Evolutionary conservation across 495 filamentous ascomycete genomes (phyloP).

Genomic region (Pseudevernia furfuracea): DNA sequence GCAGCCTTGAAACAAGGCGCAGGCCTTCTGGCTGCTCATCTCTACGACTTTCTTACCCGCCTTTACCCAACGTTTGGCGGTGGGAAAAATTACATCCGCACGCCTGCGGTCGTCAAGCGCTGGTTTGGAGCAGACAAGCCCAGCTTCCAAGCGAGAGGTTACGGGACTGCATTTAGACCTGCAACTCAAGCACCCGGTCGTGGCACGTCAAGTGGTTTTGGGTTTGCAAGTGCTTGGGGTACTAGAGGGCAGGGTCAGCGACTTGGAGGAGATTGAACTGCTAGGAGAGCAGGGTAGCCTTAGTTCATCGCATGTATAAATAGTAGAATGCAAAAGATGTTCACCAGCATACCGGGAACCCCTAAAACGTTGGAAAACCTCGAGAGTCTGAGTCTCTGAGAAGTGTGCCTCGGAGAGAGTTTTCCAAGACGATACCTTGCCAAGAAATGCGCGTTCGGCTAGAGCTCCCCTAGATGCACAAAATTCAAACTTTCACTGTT

Average conservation of each 20-base stretch:
- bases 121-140: conserved; percentile 46
- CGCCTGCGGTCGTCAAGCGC: conserved; percentile 57
- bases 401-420: too few relatives aligned
- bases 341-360: background rate
- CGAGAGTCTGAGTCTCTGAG: too few relatives aligned
- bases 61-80: conserved; percentile 79
- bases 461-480: background rate
- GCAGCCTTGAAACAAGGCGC: conserved; percentile 49
- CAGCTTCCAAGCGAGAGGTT: conserved; percentile 38
- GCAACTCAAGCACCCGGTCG: conserved; percentile 24
- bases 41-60: conserved; percentile 76
- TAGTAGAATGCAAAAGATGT: conserved; percentile 2
- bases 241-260: conserved; percentile 59
- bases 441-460: conserved; percentile 4
- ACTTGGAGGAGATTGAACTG: conserved; percentile 46
- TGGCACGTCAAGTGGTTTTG: conserved; percentile 33
- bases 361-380: background rate
- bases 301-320: background rate
- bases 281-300: background rate
- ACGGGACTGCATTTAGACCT: conserved; percentile 51
- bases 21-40: conserved; percentile 73
- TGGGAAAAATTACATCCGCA: conserved; percentile 61
- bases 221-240: conserved; percentile 49
- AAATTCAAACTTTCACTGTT: background rate
- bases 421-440: background rate